Evolutionary conservation across 106 monocot genomes (phyloP).

Genomic region (Hemerocallis citrina): DNA sequence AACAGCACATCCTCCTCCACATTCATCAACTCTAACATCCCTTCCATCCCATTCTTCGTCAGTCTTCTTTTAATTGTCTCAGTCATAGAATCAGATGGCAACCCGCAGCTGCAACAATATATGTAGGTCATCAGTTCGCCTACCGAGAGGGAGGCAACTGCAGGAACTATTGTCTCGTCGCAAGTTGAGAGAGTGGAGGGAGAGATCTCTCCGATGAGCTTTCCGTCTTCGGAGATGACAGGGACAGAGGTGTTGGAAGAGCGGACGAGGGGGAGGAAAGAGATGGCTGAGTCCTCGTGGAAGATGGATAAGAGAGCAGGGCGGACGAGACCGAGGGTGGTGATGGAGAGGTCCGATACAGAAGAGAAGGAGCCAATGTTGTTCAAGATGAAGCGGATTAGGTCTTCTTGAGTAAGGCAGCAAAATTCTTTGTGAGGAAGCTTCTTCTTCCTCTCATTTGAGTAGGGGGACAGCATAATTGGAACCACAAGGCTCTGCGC

Average conservation of each 20-base stretch:
- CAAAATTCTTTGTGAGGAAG: too few species aligned
- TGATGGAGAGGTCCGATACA: slow-evolving; percentile 32
- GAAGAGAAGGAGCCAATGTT: slow-evolving; percentile 62
- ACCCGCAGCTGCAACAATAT: slow-evolving; percentile 41
- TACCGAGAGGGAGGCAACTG: slow-evolving; percentile 51
- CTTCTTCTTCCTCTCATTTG: too few species aligned
- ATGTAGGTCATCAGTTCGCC: slow-evolving; percentile 68
- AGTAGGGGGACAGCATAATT: slow-evolving; percentile 15
- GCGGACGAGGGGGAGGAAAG: slow-evolving; percentile 44
- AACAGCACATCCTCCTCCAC: slow-evolving; percentile 1
- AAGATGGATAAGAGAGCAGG: slow-evolving; percentile 30
- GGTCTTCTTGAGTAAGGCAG: slow-evolving; percentile 68
- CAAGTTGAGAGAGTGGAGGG: slow-evolving; percentile 45
- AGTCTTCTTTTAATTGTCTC: slow-evolving; percentile 33
- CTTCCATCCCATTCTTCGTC: slow-evolving; percentile 26
- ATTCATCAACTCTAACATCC: slow-evolving; percentile 55
- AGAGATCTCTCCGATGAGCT: slow-evolving; percentile 68
- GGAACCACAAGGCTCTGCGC: slow-evolving; percentile 46
- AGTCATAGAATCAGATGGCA: slow-evolving; percentile 21
- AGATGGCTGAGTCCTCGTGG: slow-evolving; percentile 43
- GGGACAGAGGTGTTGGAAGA: slow-evolving; percentile 59
- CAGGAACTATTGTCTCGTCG: slow-evolving; percentile 47
- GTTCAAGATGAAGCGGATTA: slow-evolving; percentile 64
- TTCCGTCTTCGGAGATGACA: slow-evolving; percentile 48
- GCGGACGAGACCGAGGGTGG: slow-evolving; percentile 44